phyloP scores from a whole-genome alignment of 345 rosid genomes.

The Stellera chamaejasme region DNA sequence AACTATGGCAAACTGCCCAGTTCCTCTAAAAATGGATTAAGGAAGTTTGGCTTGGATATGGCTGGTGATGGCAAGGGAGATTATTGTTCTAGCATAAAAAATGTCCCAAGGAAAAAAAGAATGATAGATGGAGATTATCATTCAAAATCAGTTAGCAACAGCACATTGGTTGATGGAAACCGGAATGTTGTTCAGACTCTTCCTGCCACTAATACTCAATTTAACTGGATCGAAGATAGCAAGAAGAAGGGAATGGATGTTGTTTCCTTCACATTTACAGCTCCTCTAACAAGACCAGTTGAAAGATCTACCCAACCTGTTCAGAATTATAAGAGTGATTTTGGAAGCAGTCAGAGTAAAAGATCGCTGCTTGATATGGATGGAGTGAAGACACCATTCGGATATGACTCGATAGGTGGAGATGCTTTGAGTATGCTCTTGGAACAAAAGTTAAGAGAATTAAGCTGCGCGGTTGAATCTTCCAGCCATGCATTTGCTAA shows the following conservation, averaged over 20 bases:
- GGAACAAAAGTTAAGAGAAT: slow-evolving; percentile 79
- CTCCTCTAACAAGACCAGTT: slow-evolving; percentile 48
- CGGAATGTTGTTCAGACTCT: slow-evolving; percentile 26
- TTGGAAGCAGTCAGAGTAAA: slow-evolving; percentile 29
- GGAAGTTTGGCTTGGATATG: slow-evolving; percentile 41
- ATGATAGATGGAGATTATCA: slow-evolving; percentile 42
- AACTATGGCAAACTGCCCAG: slow-evolving; percentile 26
- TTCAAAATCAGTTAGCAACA: slow-evolving; percentile 24
- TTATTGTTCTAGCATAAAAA: slow-evolving; percentile 22
- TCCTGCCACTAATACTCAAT: slow-evolving; percentile 24
- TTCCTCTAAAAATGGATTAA: slow-evolving; percentile 38
- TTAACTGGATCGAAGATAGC: slow-evolving; percentile 46
- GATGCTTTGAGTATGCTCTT: slow-evolving; percentile 77
- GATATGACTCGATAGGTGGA: slow-evolving; percentile 57
- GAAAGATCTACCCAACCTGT: slow-evolving; percentile 27
- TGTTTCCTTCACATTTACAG: slow-evolving; percentile 71
- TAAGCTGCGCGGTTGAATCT: slow-evolving; percentile 49
- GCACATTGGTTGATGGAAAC: slow-evolving; percentile 20
- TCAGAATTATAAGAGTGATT: slow-evolving; percentile 20
- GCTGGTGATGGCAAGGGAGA: slow-evolving; percentile 32
- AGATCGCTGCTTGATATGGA: slow-evolving; percentile 41
- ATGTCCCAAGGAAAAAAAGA: slow-evolving; percentile 56
- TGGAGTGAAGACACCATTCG: slow-evolving; percentile 39
- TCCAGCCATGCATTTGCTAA: slow-evolving; percentile 33
- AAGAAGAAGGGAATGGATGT: slow-evolving; percentile 67